These are phyloP conservation scores for Colletotrichum sp. DNA, from an alignment of 2,329 filamentous ascomycete species.

Conservation along the genomic window DNA sequence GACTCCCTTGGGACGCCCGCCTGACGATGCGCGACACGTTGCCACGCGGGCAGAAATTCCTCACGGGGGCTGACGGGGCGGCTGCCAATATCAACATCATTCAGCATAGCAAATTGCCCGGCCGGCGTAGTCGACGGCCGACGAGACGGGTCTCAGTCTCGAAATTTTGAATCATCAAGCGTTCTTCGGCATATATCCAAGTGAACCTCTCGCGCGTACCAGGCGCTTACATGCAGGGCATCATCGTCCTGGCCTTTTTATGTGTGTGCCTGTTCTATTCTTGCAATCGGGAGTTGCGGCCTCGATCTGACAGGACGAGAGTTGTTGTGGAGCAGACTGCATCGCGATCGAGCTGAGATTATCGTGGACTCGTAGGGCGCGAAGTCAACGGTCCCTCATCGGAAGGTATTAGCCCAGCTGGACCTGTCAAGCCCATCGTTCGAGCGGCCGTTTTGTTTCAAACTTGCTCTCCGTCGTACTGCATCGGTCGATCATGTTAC, in stretches of 20 bases:
- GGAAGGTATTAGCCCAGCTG: not conserved
- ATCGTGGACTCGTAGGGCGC: not conserved
- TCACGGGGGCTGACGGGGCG: not conserved
- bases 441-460: constrained; percentile 7
- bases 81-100: not conserved
- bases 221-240: not conserved
- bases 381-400: not conserved
- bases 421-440: not conserved
- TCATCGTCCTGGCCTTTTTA: not conserved
- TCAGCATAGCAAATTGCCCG: not conserved
- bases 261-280: not conserved
- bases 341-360: not conserved
- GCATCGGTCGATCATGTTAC: constrained; percentile 1
- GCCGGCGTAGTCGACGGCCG: not conserved
- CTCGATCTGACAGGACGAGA: not conserved
- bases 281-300: not conserved
- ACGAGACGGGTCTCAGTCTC: not conserved
- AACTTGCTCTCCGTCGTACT: not conserved
- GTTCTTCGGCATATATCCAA: constrained; percentile 1
- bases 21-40: not conserved
- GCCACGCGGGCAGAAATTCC: not conserved
- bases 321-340: not conserved
- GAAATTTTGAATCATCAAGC: not conserved
- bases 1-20: not conserved
- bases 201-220: not conserved